These are phyloP conservation scores for Abrus pulchellus DNA, from an alignment of 306 rosid genomes.

Conservation along the genomic window DNA sequence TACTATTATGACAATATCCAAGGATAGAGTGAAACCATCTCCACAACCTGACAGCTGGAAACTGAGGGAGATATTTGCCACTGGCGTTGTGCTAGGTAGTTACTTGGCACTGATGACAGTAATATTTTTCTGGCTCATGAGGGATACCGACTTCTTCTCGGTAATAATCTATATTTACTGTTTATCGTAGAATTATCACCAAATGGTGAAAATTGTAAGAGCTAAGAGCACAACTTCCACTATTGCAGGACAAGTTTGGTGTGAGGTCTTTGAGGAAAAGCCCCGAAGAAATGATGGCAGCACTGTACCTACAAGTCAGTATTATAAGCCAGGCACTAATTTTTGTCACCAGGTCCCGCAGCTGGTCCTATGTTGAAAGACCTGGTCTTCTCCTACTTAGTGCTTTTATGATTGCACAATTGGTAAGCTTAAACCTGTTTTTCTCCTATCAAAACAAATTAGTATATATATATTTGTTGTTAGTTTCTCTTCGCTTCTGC, in stretches of 20 bases:
- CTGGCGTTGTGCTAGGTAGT: constrained; percentile 95
- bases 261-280: constrained; percentile 54
- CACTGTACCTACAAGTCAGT: constrained; percentile 97
- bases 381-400: constrained; percentile 90
- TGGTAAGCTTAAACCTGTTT: constrained; percentile 65
- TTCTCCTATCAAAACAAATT: constrained; percentile 28
- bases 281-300: constrained; percentile 86
- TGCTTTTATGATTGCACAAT: constrained; percentile 89
- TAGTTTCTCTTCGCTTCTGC: constrained; percentile 14
- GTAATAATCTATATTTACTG: constrained; percentile 53
- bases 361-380: constrained; percentile 92
- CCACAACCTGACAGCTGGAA: constrained; percentile 98
- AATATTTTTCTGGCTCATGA: constrained; percentile 84
- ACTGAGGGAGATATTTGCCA: constrained; percentile 92
- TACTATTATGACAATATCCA: constrained; percentile 98
- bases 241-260: constrained; percentile 70
- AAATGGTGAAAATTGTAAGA: constrained; percentile 2
- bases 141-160: constrained; percentile 77
- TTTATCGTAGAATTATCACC: constrained; percentile 12
- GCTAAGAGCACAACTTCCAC: constrained; percentile 3
- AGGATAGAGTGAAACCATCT: constrained; percentile 98
- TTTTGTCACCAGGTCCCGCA: constrained; percentile 95
- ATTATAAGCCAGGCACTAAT: constrained; percentile 96
- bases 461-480: constrained; percentile 4
- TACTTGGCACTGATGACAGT: constrained; percentile 98